phyloP scores from a whole-genome alignment of 148 eudicot genomes.

The Vaccinium darrowii region DNA sequence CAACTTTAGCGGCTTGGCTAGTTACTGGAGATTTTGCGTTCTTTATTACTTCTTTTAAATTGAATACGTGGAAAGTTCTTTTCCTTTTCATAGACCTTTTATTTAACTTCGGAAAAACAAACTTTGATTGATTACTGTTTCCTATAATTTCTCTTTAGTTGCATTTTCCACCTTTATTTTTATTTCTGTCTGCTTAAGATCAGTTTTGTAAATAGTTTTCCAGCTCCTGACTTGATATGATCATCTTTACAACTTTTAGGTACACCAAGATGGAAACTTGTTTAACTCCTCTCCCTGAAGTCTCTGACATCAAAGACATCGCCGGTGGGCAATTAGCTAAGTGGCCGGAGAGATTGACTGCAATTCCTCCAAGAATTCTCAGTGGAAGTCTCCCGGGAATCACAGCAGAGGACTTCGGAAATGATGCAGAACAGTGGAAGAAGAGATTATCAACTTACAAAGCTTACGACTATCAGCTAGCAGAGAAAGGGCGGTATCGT shows the following conservation, averaged over 20 bases:
- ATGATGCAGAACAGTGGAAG: slow-evolving; percentile 62
- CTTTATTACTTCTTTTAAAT: not conserved
- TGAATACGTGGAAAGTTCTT: not conserved
- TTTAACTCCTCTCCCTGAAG: slow-evolving; percentile 15
- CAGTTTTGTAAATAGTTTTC: not conserved
- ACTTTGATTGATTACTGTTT: not conserved
- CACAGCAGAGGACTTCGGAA: slow-evolving; percentile 41
- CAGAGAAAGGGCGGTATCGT: slow-evolving; percentile 68
- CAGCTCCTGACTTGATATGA: not conserved
- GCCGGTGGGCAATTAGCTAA: slow-evolving; percentile 65
- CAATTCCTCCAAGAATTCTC: slow-evolving; percentile 63
- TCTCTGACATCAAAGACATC: slow-evolving; percentile 37
- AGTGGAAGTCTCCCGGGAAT: slow-evolving; percentile 55
- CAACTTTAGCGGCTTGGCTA: no score
- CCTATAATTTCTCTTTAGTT: not conserved
- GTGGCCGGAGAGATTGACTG: slow-evolving; percentile 75
- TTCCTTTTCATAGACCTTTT: not conserved
- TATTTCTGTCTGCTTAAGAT: not conserved
- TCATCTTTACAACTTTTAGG: not conserved
- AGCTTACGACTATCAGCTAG: slow-evolving; percentile 47
- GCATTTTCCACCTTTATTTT: not conserved
- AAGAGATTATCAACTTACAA: slow-evolving; percentile 54
- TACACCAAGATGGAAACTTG: slow-evolving; percentile 14
- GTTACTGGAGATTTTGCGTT: not conserved
- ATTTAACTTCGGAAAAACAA: not conserved